A percentile compares a stretch with the other conserved stretches of the same genome.
Evolutionary conservation across 345 rosid genomes (phyloP).

Genomic region (Syzygium grande): DNA sequence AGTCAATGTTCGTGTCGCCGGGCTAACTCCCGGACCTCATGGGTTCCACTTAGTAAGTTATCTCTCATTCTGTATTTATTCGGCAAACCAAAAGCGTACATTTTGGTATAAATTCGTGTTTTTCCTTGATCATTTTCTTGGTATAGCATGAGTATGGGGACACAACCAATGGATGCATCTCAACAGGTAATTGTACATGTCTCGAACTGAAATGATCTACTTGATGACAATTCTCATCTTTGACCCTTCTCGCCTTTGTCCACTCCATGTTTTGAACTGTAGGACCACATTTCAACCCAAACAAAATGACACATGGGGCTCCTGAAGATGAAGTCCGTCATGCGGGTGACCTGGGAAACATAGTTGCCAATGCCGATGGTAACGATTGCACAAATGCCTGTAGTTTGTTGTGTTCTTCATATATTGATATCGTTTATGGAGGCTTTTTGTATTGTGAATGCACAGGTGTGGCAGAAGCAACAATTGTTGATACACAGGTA

Average conservation of each 20-base stretch:
- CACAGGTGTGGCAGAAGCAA: conserved; percentile 90
- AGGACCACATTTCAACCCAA: conserved; percentile 97
- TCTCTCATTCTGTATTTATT: neutral
- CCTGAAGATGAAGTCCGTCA: conserved; percentile 89
- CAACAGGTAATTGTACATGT: conserved; percentile 51
- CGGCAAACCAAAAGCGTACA: neutral
- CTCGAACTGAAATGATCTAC: neutral
- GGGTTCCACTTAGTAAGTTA: conserved; percentile 77
- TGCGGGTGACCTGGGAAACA: conserved; percentile 99
- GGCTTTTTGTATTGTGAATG: conserved; percentile 3
- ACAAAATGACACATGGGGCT: conserved; percentile 84
- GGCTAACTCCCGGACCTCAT: conserved; percentile 84
- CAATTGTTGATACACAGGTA: conserved; percentile 77
- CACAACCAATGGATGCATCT: conserved; percentile 96
- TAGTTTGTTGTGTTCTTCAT: neutral
- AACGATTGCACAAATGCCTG: neutral
- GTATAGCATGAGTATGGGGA: conserved; percentile 95
- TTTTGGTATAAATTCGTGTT: neutral
- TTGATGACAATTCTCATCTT: neutral
- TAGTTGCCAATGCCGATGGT: conserved; percentile 89
- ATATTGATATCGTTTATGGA: neutral
- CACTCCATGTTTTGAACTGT: neutral
- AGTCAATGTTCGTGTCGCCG: conserved; percentile 75
- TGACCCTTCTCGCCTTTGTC: neutral
- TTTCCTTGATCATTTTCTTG: neutral